Percentiles rank a stretch among this genome's conserved stretches.
Conservation (phyloP, 1,284 basidiomycete species). For the Porodaedalea pini region DNA sequence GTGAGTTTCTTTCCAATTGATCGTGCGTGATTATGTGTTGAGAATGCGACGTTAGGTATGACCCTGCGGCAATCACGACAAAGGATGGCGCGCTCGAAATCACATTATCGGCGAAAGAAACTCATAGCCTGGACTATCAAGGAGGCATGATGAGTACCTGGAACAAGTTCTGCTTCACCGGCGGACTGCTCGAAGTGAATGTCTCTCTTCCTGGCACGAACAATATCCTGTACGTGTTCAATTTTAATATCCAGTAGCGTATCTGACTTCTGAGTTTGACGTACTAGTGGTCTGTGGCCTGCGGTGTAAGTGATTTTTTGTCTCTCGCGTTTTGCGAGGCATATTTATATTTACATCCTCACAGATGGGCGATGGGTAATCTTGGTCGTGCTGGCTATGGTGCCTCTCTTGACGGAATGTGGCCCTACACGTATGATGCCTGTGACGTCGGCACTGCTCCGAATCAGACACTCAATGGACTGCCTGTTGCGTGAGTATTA, state of each 20-base stretch:
- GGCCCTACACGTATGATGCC: conserved; percentile 54
- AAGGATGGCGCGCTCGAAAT: conserved; percentile 76
- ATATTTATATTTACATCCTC: conserved; percentile 6
- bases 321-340: conserved; percentile 35
- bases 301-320: conserved; percentile 44
- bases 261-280: conserved; percentile 17
- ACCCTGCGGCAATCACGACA: conserved; percentile 81
- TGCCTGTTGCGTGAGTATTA: conserved; percentile 30
- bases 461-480: conserved; percentile 43
- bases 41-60: conserved; percentile 36
- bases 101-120: conserved; percentile 62
- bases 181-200: conserved; percentile 68
- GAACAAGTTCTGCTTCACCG: conserved; percentile 96
- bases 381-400: conserved; percentile 58
- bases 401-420: conserved; percentile 56
- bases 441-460: conserved; percentile 57
- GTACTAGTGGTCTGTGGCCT: conserved; percentile 46
- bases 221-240: conserved; percentile 31
- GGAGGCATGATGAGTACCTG: conserved; percentile 71
- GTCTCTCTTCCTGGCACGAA: conserved; percentile 82
- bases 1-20: conserved; percentile 36
- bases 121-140: conserved; percentile 73
- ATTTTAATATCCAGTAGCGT: conserved; percentile 10
- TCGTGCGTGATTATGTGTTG: not conserved
- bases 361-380: conserved; percentile 48